Evolutionary conservation across 2,329 filamentous ascomycete genomes (phyloP).

Genomic region (Zymoseptoria ardabiliae): DNA sequence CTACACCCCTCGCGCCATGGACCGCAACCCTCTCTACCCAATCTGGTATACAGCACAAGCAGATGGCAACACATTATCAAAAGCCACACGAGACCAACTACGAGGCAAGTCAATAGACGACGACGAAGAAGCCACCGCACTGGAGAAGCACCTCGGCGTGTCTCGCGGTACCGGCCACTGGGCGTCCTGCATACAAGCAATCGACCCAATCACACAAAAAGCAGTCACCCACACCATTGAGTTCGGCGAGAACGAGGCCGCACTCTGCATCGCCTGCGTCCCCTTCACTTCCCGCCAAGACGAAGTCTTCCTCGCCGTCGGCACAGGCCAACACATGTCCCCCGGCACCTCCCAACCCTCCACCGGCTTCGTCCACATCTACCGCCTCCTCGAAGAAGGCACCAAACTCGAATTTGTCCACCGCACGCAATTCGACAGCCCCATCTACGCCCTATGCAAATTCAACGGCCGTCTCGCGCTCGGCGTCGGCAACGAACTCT

Average conservation of each 20-base stretch:
- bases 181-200: constrained; percentile 89
- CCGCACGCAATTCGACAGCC: constrained; percentile 86
- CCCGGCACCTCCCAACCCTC: constrained; percentile 16
- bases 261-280: constrained; percentile 76
- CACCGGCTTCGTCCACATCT: constrained; percentile 79
- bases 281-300: constrained; percentile 75
- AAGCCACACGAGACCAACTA: constrained; percentile 53
- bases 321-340: constrained; percentile 79
- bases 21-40: constrained; percentile 78
- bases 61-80: constrained; percentile 83
- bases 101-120: constrained; percentile 14
- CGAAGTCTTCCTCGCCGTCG: constrained; percentile 86
- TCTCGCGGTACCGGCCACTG: constrained; percentile 76
- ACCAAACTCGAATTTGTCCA: constrained; percentile 87
- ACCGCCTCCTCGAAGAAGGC: constrained; percentile 82
- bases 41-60: constrained; percentile 92
- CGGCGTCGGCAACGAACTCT: constrained; percentile 74
- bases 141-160: constrained; percentile 72
- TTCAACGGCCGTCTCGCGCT: constrained; percentile 87
- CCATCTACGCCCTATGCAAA: constrained; percentile 78
- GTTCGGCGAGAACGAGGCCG: constrained; percentile 82
- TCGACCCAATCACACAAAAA: constrained; percentile 60
- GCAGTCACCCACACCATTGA: constrained; percentile 66
- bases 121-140: constrained; percentile 1
- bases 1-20: constrained; percentile 83